These are phyloP conservation scores for Triticum aestivum DNA, from an alignment of 176 grass and related monocot species.

Conservation along the genomic window DNA sequence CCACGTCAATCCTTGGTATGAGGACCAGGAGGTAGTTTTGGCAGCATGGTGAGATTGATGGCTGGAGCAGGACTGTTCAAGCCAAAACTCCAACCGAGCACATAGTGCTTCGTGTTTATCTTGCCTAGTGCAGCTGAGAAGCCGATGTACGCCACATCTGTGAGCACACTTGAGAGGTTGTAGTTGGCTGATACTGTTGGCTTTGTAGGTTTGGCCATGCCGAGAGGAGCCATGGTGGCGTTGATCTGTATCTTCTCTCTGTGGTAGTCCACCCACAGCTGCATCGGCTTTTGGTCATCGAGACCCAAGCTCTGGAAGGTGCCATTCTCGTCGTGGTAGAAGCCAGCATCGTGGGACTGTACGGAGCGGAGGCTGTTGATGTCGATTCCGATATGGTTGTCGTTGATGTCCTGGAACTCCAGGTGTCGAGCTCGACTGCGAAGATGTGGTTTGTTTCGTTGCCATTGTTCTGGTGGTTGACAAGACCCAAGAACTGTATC, in stretches of 20 bases:
- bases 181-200: background rate
- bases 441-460: constrained; percentile 22
- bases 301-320: background rate
- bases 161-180: constrained; percentile 30
- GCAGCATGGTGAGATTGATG: constrained; percentile 24
- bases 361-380: constrained; percentile 17
- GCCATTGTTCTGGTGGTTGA: constrained; percentile 1
- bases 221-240: constrained; percentile 20
- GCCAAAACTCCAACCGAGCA: constrained; percentile 29
- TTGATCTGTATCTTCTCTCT: background rate
- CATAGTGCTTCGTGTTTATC: background rate
- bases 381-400: background rate
- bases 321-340: background rate
- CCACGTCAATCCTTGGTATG: background rate
- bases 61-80: background rate
- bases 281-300: constrained; percentile 17
- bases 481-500: constrained; percentile 18
- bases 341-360: background rate
- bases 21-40: background rate
- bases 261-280: constrained; percentile 42
- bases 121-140: constrained; percentile 34
- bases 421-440: background rate
- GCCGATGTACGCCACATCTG: constrained; percentile 8
- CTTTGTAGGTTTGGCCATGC: background rate
- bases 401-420: background rate